Percentiles rank a stretch among this genome's conserved stretches.
Conservation (phyloP, 1,284 basidiomycete species). For the Pseudozyma flocculosa region DNA sequence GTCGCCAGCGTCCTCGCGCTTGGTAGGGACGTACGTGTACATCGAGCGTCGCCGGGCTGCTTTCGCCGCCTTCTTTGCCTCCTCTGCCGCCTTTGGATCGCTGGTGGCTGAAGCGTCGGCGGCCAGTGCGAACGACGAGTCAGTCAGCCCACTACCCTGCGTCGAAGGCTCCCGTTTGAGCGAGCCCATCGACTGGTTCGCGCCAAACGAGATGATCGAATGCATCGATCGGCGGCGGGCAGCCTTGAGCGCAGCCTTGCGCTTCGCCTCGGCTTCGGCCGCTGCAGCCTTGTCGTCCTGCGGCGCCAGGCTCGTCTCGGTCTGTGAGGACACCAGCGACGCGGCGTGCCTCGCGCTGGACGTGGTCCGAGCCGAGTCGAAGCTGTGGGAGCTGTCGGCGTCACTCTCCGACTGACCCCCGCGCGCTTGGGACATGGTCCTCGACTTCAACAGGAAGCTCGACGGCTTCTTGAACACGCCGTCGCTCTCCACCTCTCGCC, state of each 20-base stretch:
- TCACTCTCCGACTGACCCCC: no score
- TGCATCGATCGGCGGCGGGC: constrained; percentile 28
- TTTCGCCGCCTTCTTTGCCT: constrained; percentile 25
- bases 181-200: no score
- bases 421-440: no score
- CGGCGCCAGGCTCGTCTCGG: no score
- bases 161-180: neutral
- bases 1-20: constrained; percentile 19
- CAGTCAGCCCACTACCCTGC: neutral
- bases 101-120: neutral
- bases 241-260: constrained; percentile 24
- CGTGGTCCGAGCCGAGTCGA: no score
- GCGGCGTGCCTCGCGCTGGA: no score
- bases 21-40: constrained; percentile 30
- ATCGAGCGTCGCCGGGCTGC: constrained; percentile 35
- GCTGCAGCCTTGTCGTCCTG: constrained; percentile 13
- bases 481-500: no score
- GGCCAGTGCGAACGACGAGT: neutral
- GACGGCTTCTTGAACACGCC: no score
- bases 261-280: constrained; percentile 17
- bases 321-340: no score
- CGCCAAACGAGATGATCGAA: constrained; percentile 18
- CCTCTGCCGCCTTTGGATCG: constrained; percentile 5
- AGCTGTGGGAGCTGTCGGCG: neutral
- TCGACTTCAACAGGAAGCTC: no score